These are phyloP conservation scores for Glebionis coronaria DNA, from an alignment of 129 eudicot genomes.

Conservation along the genomic window DNA sequence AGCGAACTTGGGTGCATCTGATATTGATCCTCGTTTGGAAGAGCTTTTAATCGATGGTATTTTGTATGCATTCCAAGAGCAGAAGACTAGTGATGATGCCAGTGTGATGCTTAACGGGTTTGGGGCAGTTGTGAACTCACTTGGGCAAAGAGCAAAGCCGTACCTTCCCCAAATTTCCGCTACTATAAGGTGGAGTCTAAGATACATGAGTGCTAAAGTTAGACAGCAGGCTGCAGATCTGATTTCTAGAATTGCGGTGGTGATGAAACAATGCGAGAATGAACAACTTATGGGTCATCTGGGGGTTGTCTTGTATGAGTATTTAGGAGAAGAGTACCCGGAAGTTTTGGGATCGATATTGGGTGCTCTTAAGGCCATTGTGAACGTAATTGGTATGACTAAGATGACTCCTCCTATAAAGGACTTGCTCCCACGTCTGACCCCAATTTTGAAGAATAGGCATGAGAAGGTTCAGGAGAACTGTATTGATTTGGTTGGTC, in stretches of 20 bases:
- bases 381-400: slow-evolving; percentile 95
- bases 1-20: slow-evolving; percentile 85
- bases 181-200: slow-evolving; percentile 92
- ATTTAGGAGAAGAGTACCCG: slow-evolving; percentile 95
- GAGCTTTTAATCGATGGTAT: slow-evolving; percentile 94
- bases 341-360: slow-evolving; percentile 95
- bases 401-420: slow-evolving; percentile 97
- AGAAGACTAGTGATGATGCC: slow-evolving; percentile 92
- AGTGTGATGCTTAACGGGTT: slow-evolving; percentile 97
- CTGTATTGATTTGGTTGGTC: slow-evolving; percentile 90
- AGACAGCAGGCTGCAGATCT: slow-evolving; percentile 94
- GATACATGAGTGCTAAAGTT: slow-evolving; percentile 93
- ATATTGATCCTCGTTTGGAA: slow-evolving; percentile 87
- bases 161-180: slow-evolving; percentile 96
- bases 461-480: slow-evolving; percentile 98
- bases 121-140: slow-evolving; percentile 92
- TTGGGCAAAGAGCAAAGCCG: slow-evolving; percentile 91
- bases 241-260: slow-evolving; percentile 87
- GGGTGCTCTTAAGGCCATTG: slow-evolving; percentile 92
- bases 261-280: slow-evolving; percentile 93
- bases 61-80: slow-evolving; percentile 90
- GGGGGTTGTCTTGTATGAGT: slow-evolving; percentile 93
- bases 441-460: slow-evolving; percentile 89
- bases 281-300: slow-evolving; percentile 98
- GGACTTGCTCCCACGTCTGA: slow-evolving; percentile 85